Evolutionary conservation across 1,284 basidiomycete genomes (phyloP), one percentile per base, ranked within the genome.

Genomic region (Golubevia pallescens): DNA sequence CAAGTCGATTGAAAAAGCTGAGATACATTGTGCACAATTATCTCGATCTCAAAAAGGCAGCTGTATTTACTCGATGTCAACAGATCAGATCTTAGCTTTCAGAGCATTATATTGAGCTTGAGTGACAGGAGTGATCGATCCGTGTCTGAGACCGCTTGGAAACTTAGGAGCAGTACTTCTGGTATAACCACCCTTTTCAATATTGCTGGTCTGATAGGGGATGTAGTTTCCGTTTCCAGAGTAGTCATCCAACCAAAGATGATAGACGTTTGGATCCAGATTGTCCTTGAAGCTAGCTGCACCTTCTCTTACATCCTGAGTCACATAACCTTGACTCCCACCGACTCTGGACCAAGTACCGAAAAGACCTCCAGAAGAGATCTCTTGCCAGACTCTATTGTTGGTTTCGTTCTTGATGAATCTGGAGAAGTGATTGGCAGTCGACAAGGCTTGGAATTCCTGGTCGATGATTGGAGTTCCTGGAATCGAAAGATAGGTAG

Each of bases 211-310:
- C 2, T 14, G 24, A 57, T 65, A 65, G 14, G 57, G 20, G 42
- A 54, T 21, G 56, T 65, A 65, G n/a, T 21, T 24, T n/a, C 63
- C 63, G n/a, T 14, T 20, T 16, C 65, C 53, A 7, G 53, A 23
- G 58, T 65, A 66, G 52, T 67, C 52, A 56, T 67, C 65, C n/a
- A 67, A 38, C 65, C 57, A 59, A 38, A 67, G 65, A 51, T 65
- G 63, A 21, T 32, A 23, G 24, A 21, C 19, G 51, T 24, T 20
- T 5, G 62, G 24, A 28, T 66, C 34, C 48, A 19, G 10, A 38
- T 65, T 67, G 55, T 67, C 65, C 21, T 42, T 34, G 58, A 66
- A 67, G 14, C 42, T 24, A 8, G 61, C 62, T 8, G 65, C 55
- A 34, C 65, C 65, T 52, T 67, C 65, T 13, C 65, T 28, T 5